A percentile compares a stretch with the other conserved stretches of the same genome.
phyloP scores from a whole-genome alignment of 345 rosid species.

The Brassica rapa region DNA sequence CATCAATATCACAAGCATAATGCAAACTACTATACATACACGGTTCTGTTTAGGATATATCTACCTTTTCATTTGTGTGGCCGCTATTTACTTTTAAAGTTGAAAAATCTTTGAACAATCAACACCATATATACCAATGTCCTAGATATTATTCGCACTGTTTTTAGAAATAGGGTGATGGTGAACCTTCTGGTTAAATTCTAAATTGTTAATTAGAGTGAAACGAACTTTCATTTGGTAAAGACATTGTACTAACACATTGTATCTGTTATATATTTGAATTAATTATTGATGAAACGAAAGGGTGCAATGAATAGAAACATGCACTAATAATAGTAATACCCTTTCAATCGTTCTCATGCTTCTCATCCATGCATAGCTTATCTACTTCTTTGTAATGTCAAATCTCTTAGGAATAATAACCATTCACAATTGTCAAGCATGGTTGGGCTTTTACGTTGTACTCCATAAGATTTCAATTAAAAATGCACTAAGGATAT shows the following conservation, averaged over 20 bases:
- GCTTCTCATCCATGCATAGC: slow-evolving; percentile 68
- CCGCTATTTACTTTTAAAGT: not conserved
- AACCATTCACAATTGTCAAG: slow-evolving; percentile 5
- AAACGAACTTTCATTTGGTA: not conserved
- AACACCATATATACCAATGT: slow-evolving; percentile 3
- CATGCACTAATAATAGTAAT: not conserved
- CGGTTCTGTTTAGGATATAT: not conserved
- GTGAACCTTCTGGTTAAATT: not conserved
- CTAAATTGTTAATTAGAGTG: not conserved
- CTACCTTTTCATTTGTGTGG: not conserved
- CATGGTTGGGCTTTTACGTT: slow-evolving; percentile 1
- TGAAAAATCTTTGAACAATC: not conserved
- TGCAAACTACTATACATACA: not conserved
- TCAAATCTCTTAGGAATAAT: slow-evolving; percentile 28
- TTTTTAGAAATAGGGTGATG: slow-evolving; percentile 3
- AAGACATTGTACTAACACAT: slow-evolving; percentile 6
- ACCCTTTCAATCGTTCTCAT: slow-evolving; percentile 20
- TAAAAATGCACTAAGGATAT: not conserved
- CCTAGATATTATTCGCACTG: not conserved
- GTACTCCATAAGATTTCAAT: not conserved
- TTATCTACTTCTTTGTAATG: slow-evolving; percentile 47
- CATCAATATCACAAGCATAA: not conserved
- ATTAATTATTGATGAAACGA: not conserved
- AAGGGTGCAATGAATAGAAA: slow-evolving; percentile 19
- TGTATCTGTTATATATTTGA: not conserved